Evolutionary conservation across 169 alveolate genomes (phyloP).

Genomic region (Plasmodium gaboni): DNA sequence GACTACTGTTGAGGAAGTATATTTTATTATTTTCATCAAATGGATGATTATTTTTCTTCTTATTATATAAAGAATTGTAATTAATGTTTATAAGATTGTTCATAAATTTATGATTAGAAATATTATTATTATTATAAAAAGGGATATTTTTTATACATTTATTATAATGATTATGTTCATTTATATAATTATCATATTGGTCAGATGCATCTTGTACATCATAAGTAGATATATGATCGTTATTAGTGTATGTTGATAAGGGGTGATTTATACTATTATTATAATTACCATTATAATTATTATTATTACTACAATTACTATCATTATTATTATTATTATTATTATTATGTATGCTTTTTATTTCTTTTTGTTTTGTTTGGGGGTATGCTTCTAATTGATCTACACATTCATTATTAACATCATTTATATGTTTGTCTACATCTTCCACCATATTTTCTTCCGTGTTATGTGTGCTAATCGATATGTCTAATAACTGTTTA

Average conservation of each 20-base stretch:
- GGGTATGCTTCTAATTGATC: too few relatives aligned
- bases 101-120: not conserved
- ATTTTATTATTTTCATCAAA: not conserved
- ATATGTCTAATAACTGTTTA: slow-evolving; percentile 6
- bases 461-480: not conserved
- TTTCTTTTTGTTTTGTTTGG: not conserved
- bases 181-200: too few relatives aligned
- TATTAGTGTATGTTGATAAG: too few relatives aligned
- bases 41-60: not conserved
- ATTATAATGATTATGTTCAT: too few relatives aligned
- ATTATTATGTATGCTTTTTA: not conserved
- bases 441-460: slow-evolving; percentile 16
- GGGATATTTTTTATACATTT: too few relatives aligned
- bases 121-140: not conserved
- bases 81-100: not conserved
- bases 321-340: not conserved
- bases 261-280: not conserved
- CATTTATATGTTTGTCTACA: not conserved
- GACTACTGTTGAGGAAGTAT: not conserved
- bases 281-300: not conserved
- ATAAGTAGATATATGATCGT: too few relatives aligned
- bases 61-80: not conserved
- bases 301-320: not conserved
- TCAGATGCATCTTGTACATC: too few relatives aligned
- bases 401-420: not conserved